These are phyloP conservation scores for Leishmania arabica DNA, from an alignment of 208 protist species.

Conservation along the genomic window DNA sequence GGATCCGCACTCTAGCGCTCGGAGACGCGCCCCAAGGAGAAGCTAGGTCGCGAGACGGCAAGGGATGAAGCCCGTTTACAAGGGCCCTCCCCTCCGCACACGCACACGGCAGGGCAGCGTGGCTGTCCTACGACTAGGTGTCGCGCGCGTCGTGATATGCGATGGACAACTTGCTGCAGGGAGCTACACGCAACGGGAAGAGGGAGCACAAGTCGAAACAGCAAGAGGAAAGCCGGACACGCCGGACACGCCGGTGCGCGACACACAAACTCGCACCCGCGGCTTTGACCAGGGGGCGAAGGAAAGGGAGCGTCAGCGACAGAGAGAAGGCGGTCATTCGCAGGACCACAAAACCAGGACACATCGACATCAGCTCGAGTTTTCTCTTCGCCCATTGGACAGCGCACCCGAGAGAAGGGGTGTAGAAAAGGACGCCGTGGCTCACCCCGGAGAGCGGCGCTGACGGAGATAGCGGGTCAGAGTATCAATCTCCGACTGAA, in stretches of 20 bases:
- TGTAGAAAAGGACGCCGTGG: not conserved
- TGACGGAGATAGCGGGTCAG: conserved; percentile 2
- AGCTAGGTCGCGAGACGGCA: not conserved
- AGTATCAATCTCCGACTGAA: conserved; percentile 3
- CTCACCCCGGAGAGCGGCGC: conserved; percentile 1
- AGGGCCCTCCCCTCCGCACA: not conserved
- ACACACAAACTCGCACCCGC: not conserved
- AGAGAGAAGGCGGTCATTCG: not conserved
- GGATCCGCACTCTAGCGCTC: too few species aligned
- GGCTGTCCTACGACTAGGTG: not conserved
- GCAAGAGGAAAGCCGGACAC: not conserved
- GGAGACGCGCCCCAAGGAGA: not conserved
- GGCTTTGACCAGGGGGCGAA: not conserved
- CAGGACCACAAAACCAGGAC: not conserved
- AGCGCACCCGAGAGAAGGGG: not conserved
- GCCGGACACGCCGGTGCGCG: not conserved
- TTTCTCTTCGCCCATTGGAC: not conserved
- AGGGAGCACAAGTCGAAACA: not conserved
- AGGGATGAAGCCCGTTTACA: not conserved
- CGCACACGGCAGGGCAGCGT: not conserved
- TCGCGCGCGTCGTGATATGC: not conserved
- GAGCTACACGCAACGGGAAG: not conserved
- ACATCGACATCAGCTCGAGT: not conserved
- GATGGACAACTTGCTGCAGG: not conserved
- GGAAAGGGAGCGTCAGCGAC: not conserved